Evolutionary conservation across 148 eudicot genomes (phyloP), one percentile per base, ranked within the genome.

Genomic region (Cornus kousa): DNA sequence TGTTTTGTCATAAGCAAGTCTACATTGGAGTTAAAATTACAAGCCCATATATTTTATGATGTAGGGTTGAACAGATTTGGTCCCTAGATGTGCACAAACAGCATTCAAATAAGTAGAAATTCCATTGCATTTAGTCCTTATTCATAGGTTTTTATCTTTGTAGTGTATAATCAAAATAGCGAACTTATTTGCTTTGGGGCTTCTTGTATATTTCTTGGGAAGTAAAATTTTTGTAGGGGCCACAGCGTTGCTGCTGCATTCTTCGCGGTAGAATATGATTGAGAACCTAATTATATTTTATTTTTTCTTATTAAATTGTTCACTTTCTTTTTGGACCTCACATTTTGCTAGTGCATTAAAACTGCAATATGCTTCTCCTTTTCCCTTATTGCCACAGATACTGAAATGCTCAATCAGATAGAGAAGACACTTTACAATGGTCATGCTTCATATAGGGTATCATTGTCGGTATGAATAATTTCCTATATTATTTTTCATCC

Each of bases 371-470:
- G 39, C 33, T 82, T 72, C 43, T 73, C 70, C 5, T 59, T 60
- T 65, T 66, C 39, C 69, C 48, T 81, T 60, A 22, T 78, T 73
- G 67, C 31, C 22, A 67, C 91, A 94, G 98, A 94, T 85, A 87
- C 90, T 70, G 86, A 64, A 9, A 94, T 94, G 98, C 93, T 81
- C 33, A 88, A 80, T 75, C 86, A 82, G 81, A 89, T 94, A 83
- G 88, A 88, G 74, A 90, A 85, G 83, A 87, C 86, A 80, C 87
- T 86, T 80, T 79, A 81, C 66, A 82, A 68, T 83, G 97, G 94
- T 48, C 93, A 94, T 2, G 89, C 92, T 86, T 90, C 97, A 50
- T 94, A 86, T 82, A 87, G 83, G 82, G 88, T 94, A 46, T 94
- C 92, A 31, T 73, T 86, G 73, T 83, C 87, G 89, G 98, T 94